A percentile compares a stretch with the other conserved stretches of the same genome.
Conservation (phyloP, 768 basidiomycete species). For the Lyophyllum shimeji region DNA sequence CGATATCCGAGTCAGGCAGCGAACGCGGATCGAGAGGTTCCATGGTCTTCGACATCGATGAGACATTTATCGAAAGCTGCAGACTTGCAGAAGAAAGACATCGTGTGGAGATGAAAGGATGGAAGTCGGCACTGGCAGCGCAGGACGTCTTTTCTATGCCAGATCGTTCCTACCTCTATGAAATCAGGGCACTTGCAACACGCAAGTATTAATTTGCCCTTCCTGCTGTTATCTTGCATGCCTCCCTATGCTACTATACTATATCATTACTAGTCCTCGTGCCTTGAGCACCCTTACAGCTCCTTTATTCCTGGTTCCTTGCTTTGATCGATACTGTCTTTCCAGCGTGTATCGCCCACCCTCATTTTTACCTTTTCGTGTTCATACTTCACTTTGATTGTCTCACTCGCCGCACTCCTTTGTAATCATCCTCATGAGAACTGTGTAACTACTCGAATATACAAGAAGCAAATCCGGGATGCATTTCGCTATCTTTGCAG, state of each 20-base stretch:
- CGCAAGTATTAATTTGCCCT: conserved; percentile 61
- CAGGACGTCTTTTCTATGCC: conserved; percentile 42
- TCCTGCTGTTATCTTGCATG: conserved; percentile 12
- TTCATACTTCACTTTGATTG: conserved; percentile 5
- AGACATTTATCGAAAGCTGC: conserved; percentile 70
- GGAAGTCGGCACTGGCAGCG: conserved; percentile 46
- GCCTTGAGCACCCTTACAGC: conserved; percentile 18
- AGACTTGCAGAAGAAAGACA: conserved; percentile 81
- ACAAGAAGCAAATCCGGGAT: background rate
- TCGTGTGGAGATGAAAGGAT: conserved; percentile 80
- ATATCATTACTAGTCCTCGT: conserved; percentile 13
- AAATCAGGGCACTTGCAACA: conserved; percentile 85
- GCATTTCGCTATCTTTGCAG: too few relatives aligned
- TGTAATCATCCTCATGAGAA: conserved; percentile 18
- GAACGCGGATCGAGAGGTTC: conserved; percentile 81
- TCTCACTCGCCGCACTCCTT: conserved; percentile 12
- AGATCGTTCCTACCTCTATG: conserved; percentile 69
- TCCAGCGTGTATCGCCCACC: conserved; percentile 24
- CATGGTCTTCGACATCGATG: conserved; percentile 75
- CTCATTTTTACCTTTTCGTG: conserved; percentile 17
- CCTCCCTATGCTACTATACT: conserved; percentile 11
- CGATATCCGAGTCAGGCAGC: conserved; percentile 74
- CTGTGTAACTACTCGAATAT: conserved; percentile 14
- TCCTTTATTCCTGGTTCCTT: conserved; percentile 21
- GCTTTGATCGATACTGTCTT: conserved; percentile 23